These are phyloP conservation scores for Blastobotrys parvus DNA, from an alignment of 805 yeast species.

Conservation along the genomic window DNA sequence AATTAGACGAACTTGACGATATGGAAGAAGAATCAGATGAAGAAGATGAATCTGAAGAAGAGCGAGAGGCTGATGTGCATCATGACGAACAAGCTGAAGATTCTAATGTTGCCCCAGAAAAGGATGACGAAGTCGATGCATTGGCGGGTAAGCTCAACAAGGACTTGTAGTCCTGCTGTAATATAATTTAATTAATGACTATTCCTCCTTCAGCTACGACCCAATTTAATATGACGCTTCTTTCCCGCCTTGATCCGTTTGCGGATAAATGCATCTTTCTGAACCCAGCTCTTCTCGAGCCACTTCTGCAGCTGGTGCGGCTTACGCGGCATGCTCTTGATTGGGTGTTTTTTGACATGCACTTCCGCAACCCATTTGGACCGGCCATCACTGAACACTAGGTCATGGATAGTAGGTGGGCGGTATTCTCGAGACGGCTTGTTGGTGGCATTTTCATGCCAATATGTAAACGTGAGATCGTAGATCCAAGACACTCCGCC, in stretches of 20 bases:
- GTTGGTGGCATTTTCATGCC: neutral
- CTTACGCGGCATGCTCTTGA: conserved; percentile 14
- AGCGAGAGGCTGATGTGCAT: conserved; percentile 47
- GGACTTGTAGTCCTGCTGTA: conserved; percentile 28
- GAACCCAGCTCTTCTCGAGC: conserved; percentile 66
- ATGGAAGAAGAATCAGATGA: conserved; percentile 75
- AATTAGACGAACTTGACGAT: conserved; percentile 88
- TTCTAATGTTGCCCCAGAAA: conserved; percentile 37
- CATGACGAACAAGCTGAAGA: conserved; percentile 48
- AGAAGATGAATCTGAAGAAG: conserved; percentile 57
- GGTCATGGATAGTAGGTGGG: too few species aligned
- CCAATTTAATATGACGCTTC: neutral
- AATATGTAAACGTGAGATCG: conserved; percentile 47
- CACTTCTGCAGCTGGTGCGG: conserved; percentile 42
- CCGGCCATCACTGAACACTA: neutral
- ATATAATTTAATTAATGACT: neutral
- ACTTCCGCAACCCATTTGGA: conserved; percentile 17
- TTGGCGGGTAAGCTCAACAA: conserved; percentile 53
- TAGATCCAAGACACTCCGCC: conserved; percentile 32
- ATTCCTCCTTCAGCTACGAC: neutral
- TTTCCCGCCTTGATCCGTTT: neutral
- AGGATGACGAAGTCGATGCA: conserved; percentile 43
- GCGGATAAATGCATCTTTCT: conserved; percentile 48
- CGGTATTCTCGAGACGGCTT: too few species aligned
- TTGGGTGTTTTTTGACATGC: conserved; percentile 7